Evolutionary conservation across 2,329 filamentous ascomycete genomes (phyloP), one percentile per base, ranked within the genome.

Genomic region (Apiospora pterosperma): DNA sequence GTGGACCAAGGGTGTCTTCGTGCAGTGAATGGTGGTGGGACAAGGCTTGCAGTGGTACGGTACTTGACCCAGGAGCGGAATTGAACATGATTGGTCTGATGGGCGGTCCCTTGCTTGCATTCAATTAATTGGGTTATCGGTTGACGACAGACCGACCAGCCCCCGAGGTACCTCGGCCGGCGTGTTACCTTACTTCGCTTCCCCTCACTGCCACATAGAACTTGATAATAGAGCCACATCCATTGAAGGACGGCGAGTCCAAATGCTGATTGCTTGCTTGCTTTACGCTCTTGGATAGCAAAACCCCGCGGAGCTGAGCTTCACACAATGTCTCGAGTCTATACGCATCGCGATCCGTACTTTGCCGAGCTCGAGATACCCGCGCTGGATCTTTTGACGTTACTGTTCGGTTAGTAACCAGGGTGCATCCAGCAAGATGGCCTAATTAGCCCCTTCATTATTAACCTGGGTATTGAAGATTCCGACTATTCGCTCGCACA

Each of bases 241-340:
- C n/a, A n/a, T 34, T 28, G 23, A 55, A 34, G n/a, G 8, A 4
- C 10, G 28, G 5, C 3, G 28, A 4, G 19, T 34, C 6, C n/a
- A n/a, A n/a, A n/a, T n/a, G n/a, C n/a, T n/a, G n/a, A n/a, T n/a
- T n/a, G n/a, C n/a, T 11, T n/a, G 7, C 28, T 2, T 34, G 3
- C 1, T 10, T n/a, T 7, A 19, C 6, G 3, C 1, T 19, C 5
- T 12, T 12, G 21, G 28, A 12, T 16, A 11, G 19, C 6, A n/a
- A 55, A 4, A 23, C 6, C 16, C 4, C 48, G 8, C 8, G 19
- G 25, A 55, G 28, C 19, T 34, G 48, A 31, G 25, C 11, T 21
- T 11, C 8, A 4, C 19, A 36, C 34, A 14, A 66, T 66, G 64
- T 25, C 64, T 44, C 64, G 64, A n/a, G 73, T 76, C 31, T 66